Conservation (phyloP, 108 stramenopile genomes). For the Epithemia pelagica region DNA sequence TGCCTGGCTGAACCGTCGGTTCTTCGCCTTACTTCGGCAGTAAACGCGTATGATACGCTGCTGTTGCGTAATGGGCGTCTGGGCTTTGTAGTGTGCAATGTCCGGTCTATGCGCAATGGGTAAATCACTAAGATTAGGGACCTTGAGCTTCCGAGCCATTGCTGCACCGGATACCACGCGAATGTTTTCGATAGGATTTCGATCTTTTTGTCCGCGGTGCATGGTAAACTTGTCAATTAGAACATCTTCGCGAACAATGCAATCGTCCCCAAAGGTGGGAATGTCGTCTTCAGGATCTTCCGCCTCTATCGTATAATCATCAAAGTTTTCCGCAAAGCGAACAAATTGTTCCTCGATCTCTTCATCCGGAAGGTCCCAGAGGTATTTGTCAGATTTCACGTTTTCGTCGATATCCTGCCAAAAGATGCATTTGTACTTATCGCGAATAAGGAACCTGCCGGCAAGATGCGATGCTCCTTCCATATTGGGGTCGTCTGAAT, state of each 20-base stretch:
- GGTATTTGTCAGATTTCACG: slow-evolving; percentile 12
- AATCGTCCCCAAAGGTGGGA: slow-evolving; percentile 30
- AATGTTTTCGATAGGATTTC: slow-evolving; percentile 64
- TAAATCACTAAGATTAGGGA: slow-evolving; percentile 24
- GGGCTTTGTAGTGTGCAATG: slow-evolving; percentile 14
- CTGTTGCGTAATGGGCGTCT: slow-evolving; percentile 27
- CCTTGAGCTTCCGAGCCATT: slow-evolving; percentile 19
- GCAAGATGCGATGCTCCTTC: slow-evolving; percentile 27
- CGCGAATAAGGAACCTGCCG: not conserved
- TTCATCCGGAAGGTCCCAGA: slow-evolving; percentile 13
- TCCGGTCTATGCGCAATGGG: slow-evolving; percentile 37
- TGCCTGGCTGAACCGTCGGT: slow-evolving; percentile 26
- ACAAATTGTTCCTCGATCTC: slow-evolving; percentile 13
- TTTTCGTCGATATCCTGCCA: not conserved
- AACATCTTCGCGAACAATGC: slow-evolving; percentile 38
- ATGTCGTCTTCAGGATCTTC: slow-evolving; percentile 9
- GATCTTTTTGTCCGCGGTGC: slow-evolving; percentile 57
- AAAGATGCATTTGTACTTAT: slow-evolving; percentile 8
- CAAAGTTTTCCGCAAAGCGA: slow-evolving; percentile 15
- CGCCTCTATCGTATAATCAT: not conserved
- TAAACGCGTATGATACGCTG: slow-evolving; percentile 41
- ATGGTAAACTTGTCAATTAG: slow-evolving; percentile 30
- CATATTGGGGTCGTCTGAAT: slow-evolving; percentile 31
- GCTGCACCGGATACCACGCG: slow-evolving; percentile 54
- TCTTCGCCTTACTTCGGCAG: slow-evolving; percentile 30